Evolutionary conservation across 345 rosid species (phyloP), one percentile per base, ranked within the genome.

Genomic region (Salix dunnii): DNA sequence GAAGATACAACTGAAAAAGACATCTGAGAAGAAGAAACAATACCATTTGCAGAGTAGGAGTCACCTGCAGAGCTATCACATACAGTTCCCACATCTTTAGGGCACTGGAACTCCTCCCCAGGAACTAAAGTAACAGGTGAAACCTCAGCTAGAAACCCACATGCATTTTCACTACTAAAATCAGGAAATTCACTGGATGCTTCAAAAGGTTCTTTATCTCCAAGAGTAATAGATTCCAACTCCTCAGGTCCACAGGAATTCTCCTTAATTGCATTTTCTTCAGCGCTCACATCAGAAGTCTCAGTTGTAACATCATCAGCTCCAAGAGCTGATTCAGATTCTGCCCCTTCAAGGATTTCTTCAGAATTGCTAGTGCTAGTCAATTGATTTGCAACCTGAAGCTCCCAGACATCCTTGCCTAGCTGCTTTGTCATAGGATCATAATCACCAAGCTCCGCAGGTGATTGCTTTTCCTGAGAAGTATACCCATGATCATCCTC

Each of bases 231-330:
- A 62, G 69, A 77, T 38, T 78, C 83, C 66, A 72, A 38, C 18
- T 60, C 79, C 25, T 69, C 73, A 36, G 78, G 68, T 25, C 67
- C 67, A 63, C 76, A 68, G 35, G 71, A 51, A 53, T 69, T 67
- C 40, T 89, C 85, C 35, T 28, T 76, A 63, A 42, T 43, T 51
- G 58, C 65, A 81, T 35, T 76, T 79, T 79, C 87, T 70, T 84
- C 88, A 11, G 31, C 20, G 16, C 25, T 63, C 20, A 31, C n/a
- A 21, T 55, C 84, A 76, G 73, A 70, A 31, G 17, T 40, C 31
- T 72, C 77, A 30, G 48, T 27, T 4, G 72, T 72, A 1, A 65
- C 78, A 83, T n/a, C 68, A 68, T 77, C 74, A 64, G 42, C 67
- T 30, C 65, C 78, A 3, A 68, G 73, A 42, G 40, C 64, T 74